These are phyloP conservation scores for Colletotrichum lindemuthianum DNA, from an alignment of 2,329 filamentous ascomycete genomes.

Conservation along the genomic window DNA sequence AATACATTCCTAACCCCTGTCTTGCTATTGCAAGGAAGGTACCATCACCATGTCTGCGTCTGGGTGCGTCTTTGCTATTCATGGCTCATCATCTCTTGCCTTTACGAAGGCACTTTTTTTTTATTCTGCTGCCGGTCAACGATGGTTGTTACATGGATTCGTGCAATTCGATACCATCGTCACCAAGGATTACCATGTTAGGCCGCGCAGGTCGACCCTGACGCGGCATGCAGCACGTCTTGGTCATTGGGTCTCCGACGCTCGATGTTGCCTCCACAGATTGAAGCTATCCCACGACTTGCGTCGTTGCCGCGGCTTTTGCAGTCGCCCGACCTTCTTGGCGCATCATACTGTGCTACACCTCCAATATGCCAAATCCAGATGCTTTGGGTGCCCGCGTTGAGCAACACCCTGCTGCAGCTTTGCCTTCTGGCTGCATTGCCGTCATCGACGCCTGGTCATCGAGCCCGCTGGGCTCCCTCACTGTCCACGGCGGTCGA, in stretches of 20 bases:
- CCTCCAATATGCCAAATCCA: constrained; percentile 11
- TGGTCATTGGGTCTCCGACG: too few relatives aligned
- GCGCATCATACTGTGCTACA: not conserved
- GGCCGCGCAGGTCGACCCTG: too few relatives aligned
- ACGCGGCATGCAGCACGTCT: too few relatives aligned
- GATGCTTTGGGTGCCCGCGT: constrained; percentile 27
- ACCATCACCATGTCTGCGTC: not conserved
- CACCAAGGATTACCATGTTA: too few relatives aligned
- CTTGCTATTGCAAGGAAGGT: not conserved
- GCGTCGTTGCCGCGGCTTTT: not conserved
- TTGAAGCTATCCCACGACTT: too few relatives aligned
- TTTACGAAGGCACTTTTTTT: too few relatives aligned
- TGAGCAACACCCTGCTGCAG: constrained; percentile 12
- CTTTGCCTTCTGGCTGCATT: not conserved
- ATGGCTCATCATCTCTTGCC: too few relatives aligned
- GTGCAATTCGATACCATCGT: too few relatives aligned
- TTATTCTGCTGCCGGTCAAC: too few relatives aligned
- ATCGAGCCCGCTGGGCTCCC: constrained; percentile 14
- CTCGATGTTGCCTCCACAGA: too few relatives aligned
- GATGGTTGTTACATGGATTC: too few relatives aligned
- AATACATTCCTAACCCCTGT: not conserved
- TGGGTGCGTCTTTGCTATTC: too few relatives aligned
- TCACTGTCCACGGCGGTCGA: constrained; percentile 10
- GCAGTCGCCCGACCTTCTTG: not conserved
- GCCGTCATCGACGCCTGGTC: constrained; percentile 3